Evolutionary conservation across 2,329 filamentous ascomycete species (phyloP).

Genomic region (Cadophora malorum): DNA sequence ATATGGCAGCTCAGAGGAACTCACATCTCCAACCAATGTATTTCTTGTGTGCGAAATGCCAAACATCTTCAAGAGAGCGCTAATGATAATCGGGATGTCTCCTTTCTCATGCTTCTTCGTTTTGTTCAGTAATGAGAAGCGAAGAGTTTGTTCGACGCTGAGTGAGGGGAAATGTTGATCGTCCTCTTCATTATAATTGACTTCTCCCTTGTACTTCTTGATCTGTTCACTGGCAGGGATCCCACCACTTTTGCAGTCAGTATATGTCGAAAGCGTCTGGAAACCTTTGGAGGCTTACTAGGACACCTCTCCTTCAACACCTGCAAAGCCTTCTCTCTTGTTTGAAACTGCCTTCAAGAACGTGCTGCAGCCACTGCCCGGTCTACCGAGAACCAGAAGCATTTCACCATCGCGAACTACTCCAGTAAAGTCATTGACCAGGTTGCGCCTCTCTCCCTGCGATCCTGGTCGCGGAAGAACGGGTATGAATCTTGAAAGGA

Average conservation of each 20-base stretch:
- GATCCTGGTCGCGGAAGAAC: slow-evolving; percentile 37
- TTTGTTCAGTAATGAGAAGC: slow-evolving; percentile 77
- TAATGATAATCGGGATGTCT: slow-evolving; percentile 72
- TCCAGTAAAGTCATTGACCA: slow-evolving; percentile 73
- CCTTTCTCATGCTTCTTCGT: slow-evolving; percentile 69
- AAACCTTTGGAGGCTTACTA: slow-evolving; percentile 50
- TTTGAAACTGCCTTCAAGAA: slow-evolving; percentile 80
- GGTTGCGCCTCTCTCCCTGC: slow-evolving; percentile 41
- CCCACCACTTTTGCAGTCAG: slow-evolving; percentile 54
- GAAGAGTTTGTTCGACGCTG: slow-evolving; percentile 79
- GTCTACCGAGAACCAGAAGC: slow-evolving; percentile 75
- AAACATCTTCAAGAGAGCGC: slow-evolving; percentile 77
- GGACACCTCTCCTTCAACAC: slow-evolving; percentile 70
- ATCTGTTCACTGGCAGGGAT: slow-evolving; percentile 71
- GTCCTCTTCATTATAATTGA: slow-evolving; percentile 80
- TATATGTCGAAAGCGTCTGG: neutral
- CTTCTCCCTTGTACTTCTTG: slow-evolving; percentile 72
- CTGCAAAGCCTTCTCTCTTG: slow-evolving; percentile 68
- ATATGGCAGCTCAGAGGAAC: slow-evolving; percentile 47
- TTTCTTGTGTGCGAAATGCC: slow-evolving; percentile 77
- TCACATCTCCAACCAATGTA: slow-evolving; percentile 73
- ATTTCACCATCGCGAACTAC: slow-evolving; percentile 73
- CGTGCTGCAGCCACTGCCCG: slow-evolving; percentile 77
- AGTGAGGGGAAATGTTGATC: slow-evolving; percentile 76
- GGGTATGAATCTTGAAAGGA: slow-evolving; percentile 52